Base-by-base conservation (phyloP, 495 filamentous ascomycete species). In the Talaromyces stipitatus region DNA sequence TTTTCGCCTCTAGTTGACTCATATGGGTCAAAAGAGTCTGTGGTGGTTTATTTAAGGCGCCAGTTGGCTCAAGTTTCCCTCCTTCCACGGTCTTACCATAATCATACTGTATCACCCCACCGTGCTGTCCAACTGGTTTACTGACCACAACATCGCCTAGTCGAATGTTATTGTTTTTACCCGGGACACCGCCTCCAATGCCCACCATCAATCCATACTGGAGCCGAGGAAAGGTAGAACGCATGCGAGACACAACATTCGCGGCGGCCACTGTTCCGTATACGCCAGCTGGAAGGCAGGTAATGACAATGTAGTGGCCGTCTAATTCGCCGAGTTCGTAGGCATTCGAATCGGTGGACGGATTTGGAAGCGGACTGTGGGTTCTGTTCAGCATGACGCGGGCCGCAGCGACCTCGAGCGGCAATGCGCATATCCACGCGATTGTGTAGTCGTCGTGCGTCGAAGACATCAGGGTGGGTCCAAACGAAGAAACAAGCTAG, bases 391-490 rank as follows among this genome's bases (percentile, higher is more conserved):
- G 63, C 57, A 75, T 68, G 6, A 47, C 57, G 26, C 29, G 45
- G 3, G 72, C 77, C 0, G 76, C 77, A 12, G 69, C 60, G 6
- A 60, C 29, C 58, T 81, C 77, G 0, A 54, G 36, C 2, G 55
- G 38, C 5, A 81, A 58, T 0, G 76, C 72, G 54, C 71, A 78
- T 32, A 82, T 72, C 72, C 74, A 78, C 32, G 70, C 78, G 4
- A 83, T 65, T 0, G 66, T 76, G 58, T 80, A 83, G 18, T 74
- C 69, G 41, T 69, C 62, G 38, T 59, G 60, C 55, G 29, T 60
- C 20, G 58, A 16, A 30, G 29, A 29, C 2, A 45, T 32, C 57
- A 58, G 54, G 38, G 50, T 38, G n/a, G 30, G 14, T 29, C 9
- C 28, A 29, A 29, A 9, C 29, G 12, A 32, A 32, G 3, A 32